Conservation (phyloP, 2,329 filamentous ascomycete genomes). For the Escovopsis sp. region DNA sequence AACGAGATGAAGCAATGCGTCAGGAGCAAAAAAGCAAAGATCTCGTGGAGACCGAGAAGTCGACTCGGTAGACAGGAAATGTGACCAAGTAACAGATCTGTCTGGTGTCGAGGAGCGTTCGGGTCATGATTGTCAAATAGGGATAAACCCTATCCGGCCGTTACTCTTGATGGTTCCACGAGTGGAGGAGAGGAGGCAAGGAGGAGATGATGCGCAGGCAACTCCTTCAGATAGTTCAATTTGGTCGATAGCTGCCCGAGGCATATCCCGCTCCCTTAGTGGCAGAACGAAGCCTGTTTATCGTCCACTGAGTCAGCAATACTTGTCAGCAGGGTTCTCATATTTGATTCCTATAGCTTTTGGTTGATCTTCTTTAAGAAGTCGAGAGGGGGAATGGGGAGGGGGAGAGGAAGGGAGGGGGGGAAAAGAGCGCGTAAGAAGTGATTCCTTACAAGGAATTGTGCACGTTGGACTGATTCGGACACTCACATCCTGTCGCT, state of each 20-base stretch:
- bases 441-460: conserved; percentile 76
- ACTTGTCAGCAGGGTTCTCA: conserved; percentile 53
- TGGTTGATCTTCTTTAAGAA: too few species aligned
- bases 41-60: conserved; percentile 11
- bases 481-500: conserved; percentile 94
- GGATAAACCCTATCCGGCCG: conserved; percentile 4
- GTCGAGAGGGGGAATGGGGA: too few species aligned
- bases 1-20: conserved; percentile 27
- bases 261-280: conserved; percentile 48
- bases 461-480: conserved; percentile 32
- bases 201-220: conserved; percentile 5
- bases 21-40: conserved; percentile 13
- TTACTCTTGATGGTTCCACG: conserved; percentile 5
- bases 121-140: too few species aligned
- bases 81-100: background rate
- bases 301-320: conserved; percentile 71
- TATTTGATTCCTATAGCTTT: too few species aligned
- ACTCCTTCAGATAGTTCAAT: conserved; percentile 15
- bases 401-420: conserved; percentile 47
- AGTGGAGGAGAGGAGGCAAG: too few species aligned
- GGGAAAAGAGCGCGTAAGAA: conserved; percentile 73
- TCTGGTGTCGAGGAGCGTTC: conserved; percentile 7
- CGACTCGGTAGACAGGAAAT: conserved; percentile 1
- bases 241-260: conserved; percentile 23
- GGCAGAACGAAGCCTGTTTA: conserved; percentile 73